phyloP scores from a whole-genome alignment of 2,329 filamentous ascomycete species.

The Drechslerella coelobrocha region DNA sequence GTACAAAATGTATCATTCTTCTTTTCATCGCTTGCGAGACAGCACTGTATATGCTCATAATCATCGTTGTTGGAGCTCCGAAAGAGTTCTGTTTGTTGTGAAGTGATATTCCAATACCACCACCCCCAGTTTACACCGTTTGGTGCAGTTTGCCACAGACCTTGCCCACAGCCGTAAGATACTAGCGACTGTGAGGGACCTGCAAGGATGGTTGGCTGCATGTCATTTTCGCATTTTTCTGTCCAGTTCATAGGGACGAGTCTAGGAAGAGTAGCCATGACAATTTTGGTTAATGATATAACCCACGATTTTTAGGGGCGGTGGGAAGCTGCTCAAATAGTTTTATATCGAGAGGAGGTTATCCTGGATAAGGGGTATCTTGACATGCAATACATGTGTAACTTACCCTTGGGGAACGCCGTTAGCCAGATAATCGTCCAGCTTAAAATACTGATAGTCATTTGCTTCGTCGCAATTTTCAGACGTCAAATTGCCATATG shows the following conservation, averaged over 20 bases:
- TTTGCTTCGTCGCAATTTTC: conserved; percentile 24
- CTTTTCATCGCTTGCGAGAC: not conserved
- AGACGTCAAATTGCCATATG: conserved; percentile 34
- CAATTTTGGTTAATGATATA: not conserved
- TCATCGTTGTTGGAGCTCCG: not conserved
- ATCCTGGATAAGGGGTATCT: not conserved
- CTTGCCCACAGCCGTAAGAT: conserved; percentile 31
- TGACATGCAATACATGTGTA: not conserved
- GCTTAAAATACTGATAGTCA: conserved; percentile 28
- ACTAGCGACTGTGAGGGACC: not conserved
- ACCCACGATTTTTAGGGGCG: not conserved
- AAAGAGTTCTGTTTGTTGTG: not conserved
- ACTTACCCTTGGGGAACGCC: not conserved
- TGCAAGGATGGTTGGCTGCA: conserved; percentile 24
- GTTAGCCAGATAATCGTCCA: conserved; percentile 1
- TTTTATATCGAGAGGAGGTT: too few species aligned
- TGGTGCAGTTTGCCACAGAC: conserved; percentile 1
- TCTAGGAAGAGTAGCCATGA: conserved; percentile 6
- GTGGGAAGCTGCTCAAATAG: too few species aligned
- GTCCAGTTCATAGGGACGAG: conserved; percentile 20
- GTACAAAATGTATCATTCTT: not conserved
- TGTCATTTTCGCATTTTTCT: conserved; percentile 4
- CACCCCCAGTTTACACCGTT: not conserved
- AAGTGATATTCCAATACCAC: conserved; percentile 17
- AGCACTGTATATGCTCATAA: conserved; percentile 17